Conservation (phyloP, 2,329 filamentous ascomycete species). For the Sporothrix euskadiensis region DNA sequence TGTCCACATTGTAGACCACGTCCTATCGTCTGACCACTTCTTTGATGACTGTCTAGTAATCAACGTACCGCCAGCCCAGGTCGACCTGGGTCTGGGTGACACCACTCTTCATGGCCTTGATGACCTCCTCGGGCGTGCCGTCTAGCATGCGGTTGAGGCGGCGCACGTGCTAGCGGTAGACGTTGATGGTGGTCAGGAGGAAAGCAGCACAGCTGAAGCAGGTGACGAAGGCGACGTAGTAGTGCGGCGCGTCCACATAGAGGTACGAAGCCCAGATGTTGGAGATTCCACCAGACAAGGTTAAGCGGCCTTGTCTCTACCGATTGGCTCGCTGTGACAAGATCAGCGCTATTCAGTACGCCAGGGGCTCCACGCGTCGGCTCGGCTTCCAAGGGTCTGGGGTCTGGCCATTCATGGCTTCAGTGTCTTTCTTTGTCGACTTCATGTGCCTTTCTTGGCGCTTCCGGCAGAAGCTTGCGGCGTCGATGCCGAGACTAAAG, state of each 20-base stretch:
- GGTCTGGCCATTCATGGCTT: not conserved
- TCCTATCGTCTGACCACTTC: not conserved
- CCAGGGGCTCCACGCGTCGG: not conserved
- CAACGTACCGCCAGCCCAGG: slow-evolving; percentile 36
- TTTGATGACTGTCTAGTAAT: not conserved
- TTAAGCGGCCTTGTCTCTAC: not conserved
- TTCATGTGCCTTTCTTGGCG: not conserved
- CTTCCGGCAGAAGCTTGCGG: not conserved
- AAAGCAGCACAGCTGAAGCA: slow-evolving; percentile 32
- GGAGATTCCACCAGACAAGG: slow-evolving; percentile 36
- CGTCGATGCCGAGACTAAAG: not conserved
- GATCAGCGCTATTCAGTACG: not conserved
- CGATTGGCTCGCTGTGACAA: not conserved
- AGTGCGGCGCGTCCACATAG: slow-evolving; percentile 36
- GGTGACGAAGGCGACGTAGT: slow-evolving; percentile 33
- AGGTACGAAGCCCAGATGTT: slow-evolving; percentile 43
- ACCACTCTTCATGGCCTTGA: slow-evolving; percentile 34
- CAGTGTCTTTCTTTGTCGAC: not conserved
- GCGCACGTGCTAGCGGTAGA: slow-evolving; percentile 34
- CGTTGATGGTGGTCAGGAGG: slow-evolving; percentile 33
- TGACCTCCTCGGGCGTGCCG: slow-evolving; percentile 32
- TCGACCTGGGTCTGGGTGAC: slow-evolving; percentile 36
- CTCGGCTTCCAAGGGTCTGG: slow-evolving; percentile 7
- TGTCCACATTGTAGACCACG: not conserved
- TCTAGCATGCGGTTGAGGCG: slow-evolving; percentile 32